A percentile compares a stretch with the other conserved stretches of the same genome.
These are phyloP conservation scores for Mortierella sp. DNA, from an alignment of 371 early-diverging fungal species.

Conservation along the genomic window DNA sequence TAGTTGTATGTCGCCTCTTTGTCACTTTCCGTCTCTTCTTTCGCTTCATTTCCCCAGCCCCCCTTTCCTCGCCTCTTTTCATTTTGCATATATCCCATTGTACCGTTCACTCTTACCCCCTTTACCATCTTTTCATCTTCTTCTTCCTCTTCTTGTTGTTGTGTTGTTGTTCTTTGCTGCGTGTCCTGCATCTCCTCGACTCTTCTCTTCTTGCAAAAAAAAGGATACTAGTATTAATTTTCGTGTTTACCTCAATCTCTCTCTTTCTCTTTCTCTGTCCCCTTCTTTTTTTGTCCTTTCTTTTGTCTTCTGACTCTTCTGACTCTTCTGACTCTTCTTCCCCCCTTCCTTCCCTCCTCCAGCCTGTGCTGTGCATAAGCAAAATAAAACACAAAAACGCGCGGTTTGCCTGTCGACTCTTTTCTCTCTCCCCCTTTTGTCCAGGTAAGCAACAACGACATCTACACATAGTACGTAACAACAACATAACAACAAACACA, in stretches of 20 bases:
- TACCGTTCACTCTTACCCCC: neutral
- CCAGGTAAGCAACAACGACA: neutral
- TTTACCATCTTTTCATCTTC: neutral
- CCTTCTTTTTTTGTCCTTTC: neutral
- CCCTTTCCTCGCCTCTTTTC: neutral
- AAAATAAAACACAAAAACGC: neutral
- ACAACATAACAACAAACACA: neutral
- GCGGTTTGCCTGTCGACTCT: neutral
- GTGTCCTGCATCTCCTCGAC: neutral
- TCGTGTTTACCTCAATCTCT: neutral
- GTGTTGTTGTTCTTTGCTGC: neutral
- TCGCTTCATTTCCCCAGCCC: neutral
- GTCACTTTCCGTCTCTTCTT: neutral
- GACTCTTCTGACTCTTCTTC: neutral
- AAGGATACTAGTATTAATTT: conserved; percentile 1
- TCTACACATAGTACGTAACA: too few species aligned
- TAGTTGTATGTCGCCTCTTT: too few species aligned
- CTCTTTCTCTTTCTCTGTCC: neutral
- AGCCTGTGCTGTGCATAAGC: neutral
- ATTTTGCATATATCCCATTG: neutral
- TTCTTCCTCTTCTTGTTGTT: neutral
- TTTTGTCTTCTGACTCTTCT: neutral
- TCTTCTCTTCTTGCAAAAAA: neutral
- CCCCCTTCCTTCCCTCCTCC: neutral
- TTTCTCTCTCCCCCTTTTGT: neutral